Base-by-base conservation (phyloP, 352 stramenopile species). In the Halophytophthora batemanensis region DNA sequence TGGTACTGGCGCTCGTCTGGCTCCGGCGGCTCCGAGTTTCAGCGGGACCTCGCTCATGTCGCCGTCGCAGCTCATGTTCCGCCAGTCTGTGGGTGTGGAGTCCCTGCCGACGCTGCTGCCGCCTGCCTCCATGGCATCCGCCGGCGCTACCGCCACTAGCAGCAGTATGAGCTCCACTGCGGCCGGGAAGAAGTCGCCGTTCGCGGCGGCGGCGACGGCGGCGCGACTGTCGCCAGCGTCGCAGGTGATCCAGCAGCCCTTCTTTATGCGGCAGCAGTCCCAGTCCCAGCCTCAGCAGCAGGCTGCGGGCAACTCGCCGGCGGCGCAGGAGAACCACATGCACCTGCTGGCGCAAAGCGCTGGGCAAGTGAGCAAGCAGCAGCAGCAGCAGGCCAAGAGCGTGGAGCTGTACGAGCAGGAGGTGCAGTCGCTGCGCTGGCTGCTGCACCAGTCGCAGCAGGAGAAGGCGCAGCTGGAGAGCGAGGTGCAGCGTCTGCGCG, bases 381-480 rank as follows among this genome's bases (percentile, higher is more conserved):
- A 82, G 41, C 59, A 73, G 33, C n/a, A n/a, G n/a, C n/a, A n/a
- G n/a, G 59, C 41, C 29, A 69, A 74, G 59, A 79, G 59, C 28
- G 25, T 69, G 2, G 78, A 84, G n/a, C 41, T 53, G 57, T 87
- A 84, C 53, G 72, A 90, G 57, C 76, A 84, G 56, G 79, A 90
- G 53, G 61, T 87, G 37, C 61, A 85, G 56, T 66, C 64, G 50
- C 57, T 90, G 48, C 75, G 72, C 28, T 82, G 74, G 71, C 56
- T 87, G 54, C 59, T 93, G 40, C 69, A 87, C 35, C 74, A 89
- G 53, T 73, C 75, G n/a, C 73, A 89, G 57, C 72, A 85, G 39
- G 74, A 93, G 38, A 90, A 89, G 43, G 49, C 63, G 23, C 67
- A 78, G 50, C 66, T 92, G 2, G 71, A 82, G 44, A 60, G 45